Percentiles rank a stretch among this genome's conserved stretches.
Conservation (phyloP, 306 rosid genomes). For the Gynostemma pentaphyllum region DNA sequence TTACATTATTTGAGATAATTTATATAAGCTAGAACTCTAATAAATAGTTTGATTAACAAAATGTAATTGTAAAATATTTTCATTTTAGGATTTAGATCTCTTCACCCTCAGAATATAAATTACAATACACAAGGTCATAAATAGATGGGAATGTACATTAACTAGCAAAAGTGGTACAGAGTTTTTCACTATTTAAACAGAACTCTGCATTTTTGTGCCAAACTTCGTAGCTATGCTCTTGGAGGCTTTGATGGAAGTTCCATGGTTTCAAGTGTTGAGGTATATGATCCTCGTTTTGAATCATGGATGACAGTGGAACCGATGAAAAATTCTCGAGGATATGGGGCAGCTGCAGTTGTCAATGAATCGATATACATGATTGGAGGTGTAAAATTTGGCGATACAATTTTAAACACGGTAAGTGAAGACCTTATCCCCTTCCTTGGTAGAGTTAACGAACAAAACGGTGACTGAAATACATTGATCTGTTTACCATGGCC, state of each 20-base stretch:
- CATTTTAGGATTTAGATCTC: no score
- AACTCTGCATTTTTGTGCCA: background rate
- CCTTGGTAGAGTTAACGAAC: no score
- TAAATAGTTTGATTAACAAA: no score
- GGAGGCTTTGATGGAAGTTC: conserved; percentile 54
- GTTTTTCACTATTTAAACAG: background rate
- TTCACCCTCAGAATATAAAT: no score
- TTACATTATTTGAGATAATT: no score
- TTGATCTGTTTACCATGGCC: background rate
- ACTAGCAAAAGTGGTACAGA: background rate
- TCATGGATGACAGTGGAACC: conserved; percentile 37
- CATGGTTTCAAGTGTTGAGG: conserved; percentile 37
- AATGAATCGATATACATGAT: conserved; percentile 43
- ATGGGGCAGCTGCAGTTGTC: conserved; percentile 50
- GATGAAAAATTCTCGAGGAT: conserved; percentile 29
- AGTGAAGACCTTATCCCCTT: background rate
- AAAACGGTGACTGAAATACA: background rate
- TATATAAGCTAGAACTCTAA: no score
- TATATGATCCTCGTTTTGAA: conserved; percentile 42
- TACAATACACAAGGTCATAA: no score
- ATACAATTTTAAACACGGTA: conserved; percentile 31
- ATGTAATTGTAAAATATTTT: no score
- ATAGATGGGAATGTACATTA: background rate
- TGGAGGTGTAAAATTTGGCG: conserved; percentile 43
- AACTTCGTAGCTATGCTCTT: conserved; percentile 35